Base-by-base conservation (phyloP, 805 yeast genomes). In the Candida peoriensis region DNA sequence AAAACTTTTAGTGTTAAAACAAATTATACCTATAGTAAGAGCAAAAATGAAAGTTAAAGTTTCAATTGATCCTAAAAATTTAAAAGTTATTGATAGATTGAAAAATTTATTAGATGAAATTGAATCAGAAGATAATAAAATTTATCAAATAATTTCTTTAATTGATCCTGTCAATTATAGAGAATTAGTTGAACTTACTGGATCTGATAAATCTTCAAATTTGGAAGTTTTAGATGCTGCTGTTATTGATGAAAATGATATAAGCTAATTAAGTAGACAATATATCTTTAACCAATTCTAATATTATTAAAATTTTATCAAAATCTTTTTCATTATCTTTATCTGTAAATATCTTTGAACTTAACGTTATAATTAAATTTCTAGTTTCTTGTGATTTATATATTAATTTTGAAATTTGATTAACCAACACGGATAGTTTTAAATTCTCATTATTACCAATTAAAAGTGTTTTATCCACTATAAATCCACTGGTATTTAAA, bases 201-300 rank as follows among this genome's bases (percentile, higher is more conserved):
- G 61, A 6, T 58, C 62, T 24, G 61, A 74, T 19, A 67, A 68
- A 37, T 75, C 78, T 4, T 93, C 87, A 2, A 63, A 76, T 2
- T 68, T 88, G 4, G 96, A 89, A 57, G 93, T 89, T 7, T 60
- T 89, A 41, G 96, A 87, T 47, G 81, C 84, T 82, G 90, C 95
- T 12, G 95, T 85, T 9, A 69, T 81, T n/a, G 78, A 76, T 42
- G 81, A 78, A 37, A 67, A 66, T n/a, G 72, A 65, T 14, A 50
- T n/a, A n/a, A n/a, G n/a, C n/a, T n/a, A n/a, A n/a, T n/a, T n/a
- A n/a, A 36, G 15, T 52, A 42, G 25, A 28, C 5, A 31, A 7
- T 8, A 28, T 22, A 19, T 33, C 17, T 30, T 44, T 48, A 4
- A 50, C 28, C 9, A 46, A 25, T 8, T 31, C 28, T 13, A 53